Evolutionary conservation across 2,329 filamentous ascomycete genomes (phyloP).

Genomic region (Leptographium galeiforme): DNA sequence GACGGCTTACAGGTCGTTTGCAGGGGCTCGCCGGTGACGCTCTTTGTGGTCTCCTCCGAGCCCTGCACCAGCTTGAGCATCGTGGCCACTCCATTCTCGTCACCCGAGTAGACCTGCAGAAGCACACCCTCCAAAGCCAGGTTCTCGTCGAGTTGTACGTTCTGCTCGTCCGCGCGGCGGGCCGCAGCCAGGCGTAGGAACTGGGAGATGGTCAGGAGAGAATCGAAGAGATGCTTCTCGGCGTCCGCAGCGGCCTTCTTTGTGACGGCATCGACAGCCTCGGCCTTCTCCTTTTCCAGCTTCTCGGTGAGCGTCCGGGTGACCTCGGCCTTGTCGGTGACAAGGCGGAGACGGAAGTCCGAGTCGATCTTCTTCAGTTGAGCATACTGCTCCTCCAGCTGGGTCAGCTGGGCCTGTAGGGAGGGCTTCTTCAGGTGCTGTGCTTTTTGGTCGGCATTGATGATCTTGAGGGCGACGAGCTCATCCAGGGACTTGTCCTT

Average conservation of each 20-base stretch:
- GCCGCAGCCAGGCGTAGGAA: conserved; percentile 71
- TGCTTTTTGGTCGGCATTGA: conserved; percentile 70
- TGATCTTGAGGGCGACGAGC: conserved; percentile 55
- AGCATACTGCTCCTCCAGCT: conserved; percentile 59
- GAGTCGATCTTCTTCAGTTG: conserved; percentile 65
- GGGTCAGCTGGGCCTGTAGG: conserved; percentile 53
- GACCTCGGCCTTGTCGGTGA: conserved; percentile 43
- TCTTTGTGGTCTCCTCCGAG: conserved; percentile 50
- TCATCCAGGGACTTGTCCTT: conserved; percentile 59
- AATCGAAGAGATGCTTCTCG: conserved; percentile 44
- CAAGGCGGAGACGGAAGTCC: conserved; percentile 51
- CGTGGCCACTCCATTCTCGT: conserved; percentile 57
- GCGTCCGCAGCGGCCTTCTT: conserved; percentile 40
- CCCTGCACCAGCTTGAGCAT: conserved; percentile 69
- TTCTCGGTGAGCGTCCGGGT: conserved; percentile 42
- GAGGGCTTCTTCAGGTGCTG: conserved; percentile 65
- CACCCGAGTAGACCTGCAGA: conserved; percentile 65
- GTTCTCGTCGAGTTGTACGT: conserved; percentile 55
- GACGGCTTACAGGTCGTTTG: conserved; percentile 56
- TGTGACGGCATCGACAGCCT: conserved; percentile 38
- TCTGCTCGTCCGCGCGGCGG: conserved; percentile 55
- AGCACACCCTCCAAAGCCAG: conserved; percentile 71
- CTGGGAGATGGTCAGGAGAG: conserved; percentile 59
- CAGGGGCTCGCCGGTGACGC: conserved; percentile 50
- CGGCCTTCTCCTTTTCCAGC: conserved; percentile 39